Percentiles rank a stretch among this genome's conserved stretches.
Conservation (phyloP, 768 basidiomycete genomes). For the Gelatoporia subvermispora region DNA sequence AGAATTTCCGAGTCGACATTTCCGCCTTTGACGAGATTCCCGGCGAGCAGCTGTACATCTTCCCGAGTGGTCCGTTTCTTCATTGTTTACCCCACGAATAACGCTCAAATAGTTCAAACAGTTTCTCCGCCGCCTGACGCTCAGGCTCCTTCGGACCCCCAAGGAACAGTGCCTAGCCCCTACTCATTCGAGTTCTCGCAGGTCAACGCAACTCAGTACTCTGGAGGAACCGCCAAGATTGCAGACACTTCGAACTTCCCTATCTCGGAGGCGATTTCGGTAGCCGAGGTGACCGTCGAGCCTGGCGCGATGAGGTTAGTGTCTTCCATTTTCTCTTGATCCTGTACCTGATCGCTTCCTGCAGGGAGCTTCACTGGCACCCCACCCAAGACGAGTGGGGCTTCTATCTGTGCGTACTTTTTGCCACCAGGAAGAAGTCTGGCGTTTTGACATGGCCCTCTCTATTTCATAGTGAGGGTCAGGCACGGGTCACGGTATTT, state of each 20-base stretch:
- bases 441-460: slow-evolving; percentile 1
- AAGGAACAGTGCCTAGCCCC: slow-evolving; percentile 36
- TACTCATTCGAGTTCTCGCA: slow-evolving; percentile 45
- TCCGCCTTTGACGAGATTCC: slow-evolving; percentile 41
- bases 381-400: slow-evolving; percentile 2
- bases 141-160: slow-evolving; percentile 33
- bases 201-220: slow-evolving; percentile 36
- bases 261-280: slow-evolving; percentile 42
- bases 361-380: slow-evolving; percentile 10
- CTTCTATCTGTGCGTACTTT: neutral
- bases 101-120: slow-evolving; percentile 24
- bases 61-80: slow-evolving; percentile 27
- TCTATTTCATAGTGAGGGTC: slow-evolving; percentile 40
- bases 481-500: slow-evolving; percentile 52
- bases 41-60: slow-evolving; percentile 44
- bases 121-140: slow-evolving; percentile 35
- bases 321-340: slow-evolving; percentile 13
- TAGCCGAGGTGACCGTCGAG: slow-evolving; percentile 51
- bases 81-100: neutral
- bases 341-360: neutral
- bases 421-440: neutral
- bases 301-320: slow-evolving; percentile 54
- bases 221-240: slow-evolving; percentile 46
- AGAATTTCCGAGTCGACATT: slow-evolving; percentile 42
- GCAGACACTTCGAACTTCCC: slow-evolving; percentile 48